These are phyloP conservation scores for Cotoneaster glaucophyllus DNA, from an alignment of 306 rosid species.

Conservation along the genomic window DNA sequence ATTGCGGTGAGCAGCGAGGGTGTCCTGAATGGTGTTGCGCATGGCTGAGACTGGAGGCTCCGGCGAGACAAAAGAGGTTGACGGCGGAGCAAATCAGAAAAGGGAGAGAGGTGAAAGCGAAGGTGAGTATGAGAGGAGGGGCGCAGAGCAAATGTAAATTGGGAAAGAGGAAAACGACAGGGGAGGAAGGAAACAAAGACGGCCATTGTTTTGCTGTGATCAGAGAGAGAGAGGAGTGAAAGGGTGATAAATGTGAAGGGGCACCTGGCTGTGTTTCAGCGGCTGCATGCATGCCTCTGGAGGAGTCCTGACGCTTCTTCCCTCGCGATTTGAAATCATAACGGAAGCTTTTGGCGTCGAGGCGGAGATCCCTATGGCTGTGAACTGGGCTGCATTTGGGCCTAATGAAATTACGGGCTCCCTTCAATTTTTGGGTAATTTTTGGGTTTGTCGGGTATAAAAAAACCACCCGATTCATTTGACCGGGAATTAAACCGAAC, in stretches of 20 bases:
- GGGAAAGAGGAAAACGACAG: neutral
- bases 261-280: slow-evolving; percentile 19
- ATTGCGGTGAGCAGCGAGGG: slow-evolving; percentile 21
- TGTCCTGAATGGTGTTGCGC: slow-evolving; percentile 29
- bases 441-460: neutral
- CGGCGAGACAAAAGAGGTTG: neutral
- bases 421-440: too few relatives aligned
- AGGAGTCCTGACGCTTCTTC: neutral
- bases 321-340: slow-evolving; percentile 10
- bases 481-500: too few relatives aligned
- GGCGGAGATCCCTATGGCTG: neutral
- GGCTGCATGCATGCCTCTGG: neutral
- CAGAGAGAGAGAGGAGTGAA: too few relatives aligned
- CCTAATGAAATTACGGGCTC: neutral
- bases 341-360: neutral
- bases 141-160: neutral
- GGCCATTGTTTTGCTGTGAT: slow-evolving; percentile 7
- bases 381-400: neutral
- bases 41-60: slow-evolving; percentile 4
- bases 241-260: neutral
- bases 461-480: too few relatives aligned
- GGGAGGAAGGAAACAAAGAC: slow-evolving; percentile 1
- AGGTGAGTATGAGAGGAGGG: neutral
- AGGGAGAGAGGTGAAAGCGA: neutral
- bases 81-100: neutral